phyloP scores from a whole-genome alignment of 1,284 basidiomycete genomes.

The Cutaneotrichosporon mucoides region DNA sequence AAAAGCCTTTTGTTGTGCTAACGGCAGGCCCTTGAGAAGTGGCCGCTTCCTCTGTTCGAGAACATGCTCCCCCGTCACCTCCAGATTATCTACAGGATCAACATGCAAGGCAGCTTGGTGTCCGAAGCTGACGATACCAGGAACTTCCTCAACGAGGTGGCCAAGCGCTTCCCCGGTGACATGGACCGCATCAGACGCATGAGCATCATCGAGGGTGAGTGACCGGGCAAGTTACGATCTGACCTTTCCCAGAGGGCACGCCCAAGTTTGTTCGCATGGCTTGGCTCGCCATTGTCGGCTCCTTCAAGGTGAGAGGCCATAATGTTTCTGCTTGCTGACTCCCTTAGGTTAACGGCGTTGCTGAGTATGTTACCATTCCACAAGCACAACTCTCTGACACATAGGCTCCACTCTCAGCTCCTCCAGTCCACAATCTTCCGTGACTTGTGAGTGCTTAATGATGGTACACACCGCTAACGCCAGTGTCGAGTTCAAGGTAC shows the following conservation, averaged over 20 bases:
- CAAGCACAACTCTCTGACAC: too few relatives aligned
- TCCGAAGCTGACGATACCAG: conserved; percentile 33
- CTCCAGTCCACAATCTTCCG: conserved; percentile 68
- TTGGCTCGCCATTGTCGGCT: conserved; percentile 58
- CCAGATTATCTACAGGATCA: conserved; percentile 84
- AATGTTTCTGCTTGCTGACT: background rate
- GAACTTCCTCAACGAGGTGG: conserved; percentile 60
- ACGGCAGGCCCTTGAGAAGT: conserved; percentile 61
- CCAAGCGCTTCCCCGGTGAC: conserved; percentile 81
- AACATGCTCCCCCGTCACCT: conserved; percentile 65
- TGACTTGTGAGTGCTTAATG: conserved; percentile 58
- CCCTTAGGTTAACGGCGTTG: conserved; percentile 75
- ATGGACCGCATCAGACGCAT: conserved; percentile 72
- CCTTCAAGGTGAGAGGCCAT: conserved; percentile 52
- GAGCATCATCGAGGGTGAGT: conserved; percentile 77
- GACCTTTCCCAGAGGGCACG: conserved; percentile 60
- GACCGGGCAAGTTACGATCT: background rate
- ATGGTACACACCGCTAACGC: background rate
- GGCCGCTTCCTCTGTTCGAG: conserved; percentile 77
- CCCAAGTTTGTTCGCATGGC: conserved; percentile 87
- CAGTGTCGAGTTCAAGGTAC: conserved; percentile 37
- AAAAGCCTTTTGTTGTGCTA: too few relatives aligned
- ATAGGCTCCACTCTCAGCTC: conserved; percentile 53
- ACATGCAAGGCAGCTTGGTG: conserved; percentile 50
- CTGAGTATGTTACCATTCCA: conserved; percentile 54